A percentile compares a stretch with the other conserved stretches of the same genome.
Conservation (phyloP, 371 early-diverging fungal genomes). For the Syncephalastrum monosporum region DNA sequence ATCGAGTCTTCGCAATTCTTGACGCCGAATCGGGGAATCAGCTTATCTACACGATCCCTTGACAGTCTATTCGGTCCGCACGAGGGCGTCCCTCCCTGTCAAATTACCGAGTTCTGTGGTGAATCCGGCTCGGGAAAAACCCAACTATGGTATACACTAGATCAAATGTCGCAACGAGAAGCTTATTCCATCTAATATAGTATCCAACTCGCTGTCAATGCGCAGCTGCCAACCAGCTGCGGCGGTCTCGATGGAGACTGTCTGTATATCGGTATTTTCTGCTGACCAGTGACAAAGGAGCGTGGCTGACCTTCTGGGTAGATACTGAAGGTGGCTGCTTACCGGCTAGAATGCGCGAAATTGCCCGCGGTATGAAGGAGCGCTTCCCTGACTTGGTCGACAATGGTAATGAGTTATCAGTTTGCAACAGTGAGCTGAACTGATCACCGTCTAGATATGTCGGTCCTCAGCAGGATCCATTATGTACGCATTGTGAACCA, state of each 20-base stretch:
- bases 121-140: constrained; percentile 70
- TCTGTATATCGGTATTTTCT: constrained; percentile 59
- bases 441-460: constrained; percentile 1
- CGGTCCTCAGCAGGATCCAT: constrained; percentile 46
- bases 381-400: neutral
- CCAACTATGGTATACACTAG: constrained; percentile 53
- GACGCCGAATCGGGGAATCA: constrained; percentile 6
- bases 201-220: constrained; percentile 65
- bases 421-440: neutral
- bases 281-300: neutral
- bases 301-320: constrained; percentile 7
- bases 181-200: constrained; percentile 23
- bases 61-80: constrained; percentile 8
- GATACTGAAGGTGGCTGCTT: constrained; percentile 70
- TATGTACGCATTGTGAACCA: constrained; percentile 50
- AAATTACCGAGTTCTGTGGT: constrained; percentile 66
- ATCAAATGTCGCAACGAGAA: neutral
- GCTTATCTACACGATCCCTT: neutral
- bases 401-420: no score
- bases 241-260: constrained; percentile 56
- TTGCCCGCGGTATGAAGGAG: constrained; percentile 3
- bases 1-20: constrained; percentile 9
- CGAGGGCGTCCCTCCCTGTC: constrained; percentile 7
- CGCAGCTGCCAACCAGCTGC: constrained; percentile 32
- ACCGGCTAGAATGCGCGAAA: constrained; percentile 7